Base-by-base conservation (phyloP, 2,329 filamentous ascomycete species). In the Venturia oleaginea region DNA sequence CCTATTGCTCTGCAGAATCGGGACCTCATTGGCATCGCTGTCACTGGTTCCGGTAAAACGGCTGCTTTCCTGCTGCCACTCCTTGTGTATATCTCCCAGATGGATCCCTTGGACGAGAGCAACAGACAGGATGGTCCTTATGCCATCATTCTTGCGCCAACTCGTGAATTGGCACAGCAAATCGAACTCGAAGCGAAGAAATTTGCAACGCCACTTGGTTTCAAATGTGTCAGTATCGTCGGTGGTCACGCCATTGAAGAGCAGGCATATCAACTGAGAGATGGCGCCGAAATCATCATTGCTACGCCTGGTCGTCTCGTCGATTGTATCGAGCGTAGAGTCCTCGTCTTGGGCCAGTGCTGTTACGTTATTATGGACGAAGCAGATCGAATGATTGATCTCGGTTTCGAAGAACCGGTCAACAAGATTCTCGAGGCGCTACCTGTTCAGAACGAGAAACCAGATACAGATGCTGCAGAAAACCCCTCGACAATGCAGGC, bases 331-430 rank as follows among this genome's bases (percentile, higher is more conserved):
- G 94, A 99, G 76, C 85, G 94, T 22, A 88, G 93, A 40, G 86
- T 97, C 37, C 82, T 97, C 1, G 93, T 99, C 1, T 84, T 97
- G 59, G 87, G 87, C n/a, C 94, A 97, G 77, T 97, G 94, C 76
- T 96, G 92, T 78, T 97, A 97, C 77, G 85, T 97, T 65, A 96
- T 99, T 77, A 97, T 99, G 93, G 94, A 99, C 75, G 94, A 99
- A 83, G 94, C 94, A 43, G 94, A 99, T 78, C 90, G 93, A 64
- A 99, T 99, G 94, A 96, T 99, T 68, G 94, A 99, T 74, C 86
- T 97, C 67, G 94, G 94, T 57, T 99, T 99, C 74, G 94, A 99
- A 77, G 94, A 97, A 71, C 90, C 92, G 0, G 91, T 99, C 66
- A 97, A 97, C 77, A 96, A 95, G 77, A 99, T 99, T 70, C 86